Base-by-base conservation (phyloP, 2,329 filamentous ascomycete species). In the Calonectria hongkongensis region DNA sequence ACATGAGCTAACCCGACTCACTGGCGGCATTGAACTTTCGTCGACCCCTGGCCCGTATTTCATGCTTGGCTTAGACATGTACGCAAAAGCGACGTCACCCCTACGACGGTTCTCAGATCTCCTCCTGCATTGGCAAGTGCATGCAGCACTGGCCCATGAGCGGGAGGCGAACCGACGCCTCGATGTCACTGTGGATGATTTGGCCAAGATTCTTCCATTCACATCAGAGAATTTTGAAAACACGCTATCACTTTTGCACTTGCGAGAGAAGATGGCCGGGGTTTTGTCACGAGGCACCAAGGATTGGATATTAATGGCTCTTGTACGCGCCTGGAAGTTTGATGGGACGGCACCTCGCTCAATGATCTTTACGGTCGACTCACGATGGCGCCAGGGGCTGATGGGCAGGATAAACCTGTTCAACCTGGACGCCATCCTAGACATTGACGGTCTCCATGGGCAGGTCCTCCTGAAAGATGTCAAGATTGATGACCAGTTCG, bases 81-180 rank as follows among this genome's bases (percentile, higher is more conserved):
- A 93, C 81, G 85, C 89, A 71, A 93, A 92, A 76, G 88, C 88
- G 47, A 94, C 92, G 9, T 92, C 90, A 63, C 92, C 92, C 21
- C 86, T 94, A n/a, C 90, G 92, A 41, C 89, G 92, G 51, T 93
- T 89, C 82, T 83, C 86, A 6, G 92, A 94, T 81, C 83, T 94
- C 58, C 80, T 94, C 39, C 87, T 89, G 2, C 92, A 93, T 83
- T 93, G 91, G 90, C 92, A 94, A 81, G 89, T 94, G 73, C 88
- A 92, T 78, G 89, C 88, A 2, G 88, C 90, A 12, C 83, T 94
- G 39, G 83, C 85, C 16, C 82, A 86, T 71, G 87, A 89, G 76
- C 84, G 86, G 10, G 78, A 83, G 45, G 73, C 73, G 28, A 70
- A 78, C 50, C 75, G 79, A 21, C 71, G 66, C 16, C 73, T 84